phyloP scores from a whole-genome alignment of 495 filamentous ascomycete species.

The Penicillium atrosanguineum region DNA sequence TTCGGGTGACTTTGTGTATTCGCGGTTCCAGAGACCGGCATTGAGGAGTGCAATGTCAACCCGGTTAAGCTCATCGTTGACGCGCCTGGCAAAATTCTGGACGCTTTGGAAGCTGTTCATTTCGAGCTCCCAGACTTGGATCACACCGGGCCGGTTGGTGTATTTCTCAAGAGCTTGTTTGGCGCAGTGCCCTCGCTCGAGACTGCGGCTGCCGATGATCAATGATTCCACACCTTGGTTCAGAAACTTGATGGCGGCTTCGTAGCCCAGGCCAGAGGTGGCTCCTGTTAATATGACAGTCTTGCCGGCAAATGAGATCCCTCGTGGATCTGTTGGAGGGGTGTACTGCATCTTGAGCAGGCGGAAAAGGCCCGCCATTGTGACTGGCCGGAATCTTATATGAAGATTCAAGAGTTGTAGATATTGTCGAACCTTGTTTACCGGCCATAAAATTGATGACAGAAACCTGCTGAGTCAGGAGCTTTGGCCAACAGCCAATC shows the following conservation, averaged over 20 bases:
- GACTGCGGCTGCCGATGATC: slow-evolving; percentile 41
- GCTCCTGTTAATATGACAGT: slow-evolving; percentile 58
- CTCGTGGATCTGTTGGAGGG: slow-evolving; percentile 35
- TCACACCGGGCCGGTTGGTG: slow-evolving; percentile 38
- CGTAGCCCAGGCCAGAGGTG: slow-evolving; percentile 49
- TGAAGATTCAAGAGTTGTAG: background rate
- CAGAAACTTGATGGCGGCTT: slow-evolving; percentile 47
- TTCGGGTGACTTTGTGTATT: slow-evolving; percentile 35
- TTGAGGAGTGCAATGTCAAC: slow-evolving; percentile 48
- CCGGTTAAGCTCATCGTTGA: slow-evolving; percentile 32
- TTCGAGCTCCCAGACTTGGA: slow-evolving; percentile 55
- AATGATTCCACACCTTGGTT: slow-evolving; percentile 39
- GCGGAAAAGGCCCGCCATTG: slow-evolving; percentile 38
- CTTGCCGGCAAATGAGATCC: slow-evolving; percentile 42
- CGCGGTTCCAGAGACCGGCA: slow-evolving; percentile 41
- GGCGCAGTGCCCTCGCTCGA: slow-evolving; percentile 44
- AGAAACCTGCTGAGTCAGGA: background rate
- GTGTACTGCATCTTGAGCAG: slow-evolving; percentile 38
- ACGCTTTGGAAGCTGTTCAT: slow-evolving; percentile 51
- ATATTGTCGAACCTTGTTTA: background rate
- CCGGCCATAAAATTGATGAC: background rate
- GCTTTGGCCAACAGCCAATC: background rate
- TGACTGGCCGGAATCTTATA: slow-evolving; percentile 3
- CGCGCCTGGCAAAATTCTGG: slow-evolving; percentile 42
- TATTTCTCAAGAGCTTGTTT: slow-evolving; percentile 45